Evolutionary conservation across 176 grass and related monocot species (phyloP).

Genomic region (Urochloa ruziziensis): DNA sequence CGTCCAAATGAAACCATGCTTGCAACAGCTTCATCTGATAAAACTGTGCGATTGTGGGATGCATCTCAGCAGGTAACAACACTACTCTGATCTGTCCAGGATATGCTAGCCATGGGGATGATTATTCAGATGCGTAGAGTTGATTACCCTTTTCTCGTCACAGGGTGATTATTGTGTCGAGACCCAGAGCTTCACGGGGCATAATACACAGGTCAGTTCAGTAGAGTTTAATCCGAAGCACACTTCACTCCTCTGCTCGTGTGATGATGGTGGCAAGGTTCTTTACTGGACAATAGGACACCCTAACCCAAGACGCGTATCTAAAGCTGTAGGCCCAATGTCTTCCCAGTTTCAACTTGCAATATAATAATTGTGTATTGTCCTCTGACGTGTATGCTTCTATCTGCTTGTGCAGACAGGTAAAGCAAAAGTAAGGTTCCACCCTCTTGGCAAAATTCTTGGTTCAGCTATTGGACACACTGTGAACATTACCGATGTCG

Average conservation of each 20-base stretch:
- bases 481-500: conserved; percentile 53
- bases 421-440: conserved; percentile 56
- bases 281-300: conserved; percentile 48
- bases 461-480: conserved; percentile 54
- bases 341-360: background rate
- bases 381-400: background rate
- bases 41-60: conserved; percentile 51
- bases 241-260: conserved; percentile 52
- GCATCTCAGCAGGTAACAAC: conserved; percentile 37
- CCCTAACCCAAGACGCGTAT: conserved; percentile 19
- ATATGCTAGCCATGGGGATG: background rate
- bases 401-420: conserved; percentile 27
- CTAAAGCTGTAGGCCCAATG: conserved; percentile 18
- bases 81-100: background rate
- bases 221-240: conserved; percentile 60
- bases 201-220: conserved; percentile 49
- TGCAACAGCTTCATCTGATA: conserved; percentile 51
- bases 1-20: background rate
- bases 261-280: conserved; percentile 55
- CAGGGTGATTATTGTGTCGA: conserved; percentile 38
- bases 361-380: background rate
- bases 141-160: background rate
- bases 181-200: conserved; percentile 40
- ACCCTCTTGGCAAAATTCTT: conserved; percentile 42
- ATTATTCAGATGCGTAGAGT: background rate